A percentile compares a stretch with the other conserved stretches of the same genome.
Conservation (phyloP, 202 grass and related monocot genomes). For the Cymbopogon flexuosus region DNA sequence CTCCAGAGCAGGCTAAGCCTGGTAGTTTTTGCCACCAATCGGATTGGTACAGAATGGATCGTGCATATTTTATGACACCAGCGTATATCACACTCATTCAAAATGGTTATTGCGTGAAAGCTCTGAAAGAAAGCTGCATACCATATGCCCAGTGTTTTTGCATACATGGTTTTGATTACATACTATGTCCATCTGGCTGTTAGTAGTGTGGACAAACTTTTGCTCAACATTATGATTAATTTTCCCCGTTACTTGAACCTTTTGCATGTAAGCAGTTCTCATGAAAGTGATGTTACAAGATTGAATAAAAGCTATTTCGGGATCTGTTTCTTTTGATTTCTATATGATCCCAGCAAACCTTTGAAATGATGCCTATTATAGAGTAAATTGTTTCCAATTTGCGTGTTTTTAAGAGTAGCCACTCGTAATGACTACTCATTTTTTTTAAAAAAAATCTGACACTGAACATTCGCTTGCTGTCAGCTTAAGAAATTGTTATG, state of each 20-base stretch:
- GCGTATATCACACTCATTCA: background rate
- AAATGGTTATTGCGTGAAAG: background rate
- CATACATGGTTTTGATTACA: background rate
- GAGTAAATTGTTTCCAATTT: background rate
- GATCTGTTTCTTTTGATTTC: slow-evolving; percentile 23
- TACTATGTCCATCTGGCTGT: background rate
- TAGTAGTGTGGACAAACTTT: background rate
- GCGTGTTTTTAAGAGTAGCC: background rate
- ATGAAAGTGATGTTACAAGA: background rate
- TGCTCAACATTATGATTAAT: background rate
- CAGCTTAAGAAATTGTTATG: background rate
- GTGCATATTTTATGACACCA: background rate
- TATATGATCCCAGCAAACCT: slow-evolving; percentile 5
- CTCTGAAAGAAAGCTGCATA: background rate
- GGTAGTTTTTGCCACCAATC: background rate
- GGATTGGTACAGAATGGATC: background rate
- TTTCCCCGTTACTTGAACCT: background rate
- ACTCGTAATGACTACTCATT: background rate
- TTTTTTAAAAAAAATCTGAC: background rate
- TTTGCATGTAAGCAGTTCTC: background rate
- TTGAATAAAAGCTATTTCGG: background rate
- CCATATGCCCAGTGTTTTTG: background rate
- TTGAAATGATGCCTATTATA: background rate
- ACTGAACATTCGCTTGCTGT: slow-evolving; percentile 10
- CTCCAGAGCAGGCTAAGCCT: background rate